These are phyloP conservation scores for Paramecium biaurelia DNA, from an alignment of 73 alveolate species.

Conservation along the genomic window DNA sequence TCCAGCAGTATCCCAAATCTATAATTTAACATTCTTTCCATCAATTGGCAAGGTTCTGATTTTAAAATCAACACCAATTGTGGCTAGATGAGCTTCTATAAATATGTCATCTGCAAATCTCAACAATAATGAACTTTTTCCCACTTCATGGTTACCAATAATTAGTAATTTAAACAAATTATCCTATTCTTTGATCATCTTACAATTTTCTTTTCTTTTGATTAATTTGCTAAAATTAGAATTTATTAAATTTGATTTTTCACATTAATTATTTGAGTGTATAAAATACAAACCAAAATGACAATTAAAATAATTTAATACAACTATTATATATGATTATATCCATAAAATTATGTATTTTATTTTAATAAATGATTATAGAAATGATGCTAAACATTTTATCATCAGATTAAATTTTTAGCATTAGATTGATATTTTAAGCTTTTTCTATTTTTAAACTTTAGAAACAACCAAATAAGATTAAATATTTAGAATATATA, in stretches of 20 bases:
- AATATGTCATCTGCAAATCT: conserved; percentile 89
- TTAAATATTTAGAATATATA: too few relatives aligned
- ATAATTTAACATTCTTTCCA: conserved; percentile 73
- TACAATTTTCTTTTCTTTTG: not conserved
- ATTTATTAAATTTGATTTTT: not conserved
- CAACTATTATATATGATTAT: too few relatives aligned
- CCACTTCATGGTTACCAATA: conserved; percentile 88
- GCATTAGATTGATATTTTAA: too few relatives aligned
- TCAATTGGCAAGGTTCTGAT: conserved; percentile 56
- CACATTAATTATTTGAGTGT: not conserved
- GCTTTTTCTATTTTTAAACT: too few relatives aligned
- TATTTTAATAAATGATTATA: too few relatives aligned
- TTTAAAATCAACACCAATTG: conserved; percentile 92
- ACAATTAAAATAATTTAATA: too few relatives aligned
- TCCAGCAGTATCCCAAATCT: conserved; percentile 99
- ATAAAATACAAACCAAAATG: too few relatives aligned
- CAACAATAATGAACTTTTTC: conserved; percentile 80
- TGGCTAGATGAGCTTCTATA: conserved; percentile 80
- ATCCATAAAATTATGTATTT: too few relatives aligned
- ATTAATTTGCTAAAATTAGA: not conserved
- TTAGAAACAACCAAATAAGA: too few relatives aligned
- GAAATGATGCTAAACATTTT: too few relatives aligned
- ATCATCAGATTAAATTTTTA: too few relatives aligned
- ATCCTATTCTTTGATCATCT: conserved; percentile 66
- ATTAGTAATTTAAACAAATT: conserved; percentile 83